These are phyloP conservation scores for Cystobasidium onofrii DNA, from an alignment of 768 basidiomycete species.

Conservation along the genomic window DNA sequence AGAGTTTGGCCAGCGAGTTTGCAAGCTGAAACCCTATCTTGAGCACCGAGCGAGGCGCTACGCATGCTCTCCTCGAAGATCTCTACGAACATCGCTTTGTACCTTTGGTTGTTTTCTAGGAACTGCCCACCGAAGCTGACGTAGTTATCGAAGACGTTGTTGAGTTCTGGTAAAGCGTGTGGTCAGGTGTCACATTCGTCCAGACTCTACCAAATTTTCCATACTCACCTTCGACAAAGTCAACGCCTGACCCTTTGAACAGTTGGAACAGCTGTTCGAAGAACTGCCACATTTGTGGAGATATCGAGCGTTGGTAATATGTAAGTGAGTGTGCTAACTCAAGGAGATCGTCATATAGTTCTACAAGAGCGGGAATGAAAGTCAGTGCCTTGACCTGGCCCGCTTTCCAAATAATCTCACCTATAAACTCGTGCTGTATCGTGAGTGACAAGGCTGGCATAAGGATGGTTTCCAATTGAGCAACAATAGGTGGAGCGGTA, in stretches of 20 bases:
- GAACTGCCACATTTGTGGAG: constrained; percentile 76
- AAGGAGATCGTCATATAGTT: constrained; percentile 78
- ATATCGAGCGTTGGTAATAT: constrained; percentile 67
- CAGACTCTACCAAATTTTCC: too few relatives aligned
- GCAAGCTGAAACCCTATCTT: constrained; percentile 72
- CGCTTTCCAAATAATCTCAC: constrained; percentile 50
- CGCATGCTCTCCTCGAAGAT: constrained; percentile 70
- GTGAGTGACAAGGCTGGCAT: constrained; percentile 70
- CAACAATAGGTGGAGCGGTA: constrained; percentile 62
- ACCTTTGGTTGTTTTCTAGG: constrained; percentile 64
- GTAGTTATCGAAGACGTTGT: constrained; percentile 79
- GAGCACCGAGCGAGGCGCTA: constrained; percentile 66
- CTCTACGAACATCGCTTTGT: constrained; percentile 70
- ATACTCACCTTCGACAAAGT: constrained; percentile 70
- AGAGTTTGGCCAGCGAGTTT: constrained; percentile 75
- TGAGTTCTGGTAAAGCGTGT: constrained; percentile 58
- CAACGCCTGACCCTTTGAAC: constrained; percentile 73
- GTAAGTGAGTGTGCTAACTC: constrained; percentile 76
- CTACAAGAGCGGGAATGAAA: constrained; percentile 46
- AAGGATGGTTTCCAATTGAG: constrained; percentile 70
- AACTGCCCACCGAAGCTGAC: constrained; percentile 70
- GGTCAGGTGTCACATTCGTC: too few relatives aligned
- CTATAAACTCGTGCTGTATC: constrained; percentile 65
- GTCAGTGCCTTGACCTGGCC: too few relatives aligned
- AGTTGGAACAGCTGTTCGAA: constrained; percentile 72